Conservation (phyloP, 176 grass and related monocot species). For the Otatea glauca region DNA sequence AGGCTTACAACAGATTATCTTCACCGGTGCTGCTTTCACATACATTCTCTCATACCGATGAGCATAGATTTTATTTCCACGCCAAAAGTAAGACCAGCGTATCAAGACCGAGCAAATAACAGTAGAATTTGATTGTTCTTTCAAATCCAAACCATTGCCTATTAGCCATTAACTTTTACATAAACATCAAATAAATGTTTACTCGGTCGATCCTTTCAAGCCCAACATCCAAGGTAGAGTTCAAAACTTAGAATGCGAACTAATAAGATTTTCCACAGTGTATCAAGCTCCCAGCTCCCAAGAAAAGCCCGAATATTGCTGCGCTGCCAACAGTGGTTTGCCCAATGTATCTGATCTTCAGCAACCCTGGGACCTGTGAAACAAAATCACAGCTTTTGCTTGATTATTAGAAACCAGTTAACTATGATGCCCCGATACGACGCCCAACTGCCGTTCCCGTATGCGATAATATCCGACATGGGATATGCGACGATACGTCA, state of each 20-base stretch:
- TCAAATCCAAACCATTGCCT: conserved; percentile 28
- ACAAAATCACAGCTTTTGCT: not conserved
- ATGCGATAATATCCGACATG: too few relatives aligned
- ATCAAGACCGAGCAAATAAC: conserved; percentile 23
- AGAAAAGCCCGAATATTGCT: conserved; percentile 83
- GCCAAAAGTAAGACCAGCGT: conserved; percentile 2
- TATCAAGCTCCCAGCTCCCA: conserved; percentile 97
- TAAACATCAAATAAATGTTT: conserved; percentile 39
- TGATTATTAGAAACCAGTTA: not conserved
- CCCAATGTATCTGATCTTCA: conserved; percentile 93
- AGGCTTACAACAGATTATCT: not conserved
- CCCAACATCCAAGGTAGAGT: conserved; percentile 12
- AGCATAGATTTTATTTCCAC: conserved; percentile 38
- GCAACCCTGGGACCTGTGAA: conserved; percentile 75
- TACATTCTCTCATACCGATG: conserved; percentile 21
- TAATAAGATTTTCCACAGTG: conserved; percentile 90
- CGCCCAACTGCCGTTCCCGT: too few relatives aligned
- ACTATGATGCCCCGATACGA: too few relatives aligned
- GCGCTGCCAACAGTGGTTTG: conserved; percentile 83
- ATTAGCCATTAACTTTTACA: conserved; percentile 40
- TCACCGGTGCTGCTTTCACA: not conserved
- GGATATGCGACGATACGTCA: too few relatives aligned
- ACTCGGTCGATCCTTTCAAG: not conserved
- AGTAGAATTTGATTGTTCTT: conserved; percentile 27
- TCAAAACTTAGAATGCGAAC: conserved; percentile 29